Percentiles rank a stretch among this genome's conserved stretches.
Conservation (phyloP, 2,329 filamentous ascomycete species). For the Aspergillus fijiensis region DNA sequence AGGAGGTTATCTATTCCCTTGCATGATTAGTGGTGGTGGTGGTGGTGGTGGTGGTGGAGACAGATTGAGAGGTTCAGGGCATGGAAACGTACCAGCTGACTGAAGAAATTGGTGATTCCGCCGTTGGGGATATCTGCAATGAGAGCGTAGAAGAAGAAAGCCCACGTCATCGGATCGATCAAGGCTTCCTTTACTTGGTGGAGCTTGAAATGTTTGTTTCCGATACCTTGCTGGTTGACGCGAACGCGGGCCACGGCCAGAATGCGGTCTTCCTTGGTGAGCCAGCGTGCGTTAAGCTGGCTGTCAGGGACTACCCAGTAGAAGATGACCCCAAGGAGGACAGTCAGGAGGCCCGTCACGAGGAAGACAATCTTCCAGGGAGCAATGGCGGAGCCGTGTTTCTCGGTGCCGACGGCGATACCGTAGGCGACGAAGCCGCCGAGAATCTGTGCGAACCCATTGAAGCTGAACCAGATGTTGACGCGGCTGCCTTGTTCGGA, state of each 20-base stretch:
- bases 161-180: conserved; percentile 59
- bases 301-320: conserved; percentile 58
- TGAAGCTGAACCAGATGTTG: conserved; percentile 69
- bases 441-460: conserved; percentile 63
- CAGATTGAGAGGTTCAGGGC: neutral
- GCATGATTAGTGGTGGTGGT: neutral
- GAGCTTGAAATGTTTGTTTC: conserved; percentile 67
- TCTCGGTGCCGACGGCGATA: conserved; percentile 56
- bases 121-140: conserved; percentile 60
- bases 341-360: conserved; percentile 54
- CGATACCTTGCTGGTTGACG: conserved; percentile 73
- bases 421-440: conserved; percentile 64
- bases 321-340: conserved; percentile 50
- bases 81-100: conserved; percentile 46
- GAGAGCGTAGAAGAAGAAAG: conserved; percentile 58
- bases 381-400: conserved; percentile 57
- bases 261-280: conserved; percentile 65
- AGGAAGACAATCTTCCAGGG: conserved; percentile 67
- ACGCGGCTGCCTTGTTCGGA: conserved; percentile 64
- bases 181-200: conserved; percentile 64
- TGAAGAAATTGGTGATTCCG: conserved; percentile 62
- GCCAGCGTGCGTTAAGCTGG: conserved; percentile 60
- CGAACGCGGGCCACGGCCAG: conserved; percentile 70
- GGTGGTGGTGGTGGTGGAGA: neutral
- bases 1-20: conserved; percentile 52